Evolutionary conservation across 768 basidiomycete species (phyloP), one percentile per base, ranked within the genome.

Genomic region (Favolaschia claudopus): DNA sequence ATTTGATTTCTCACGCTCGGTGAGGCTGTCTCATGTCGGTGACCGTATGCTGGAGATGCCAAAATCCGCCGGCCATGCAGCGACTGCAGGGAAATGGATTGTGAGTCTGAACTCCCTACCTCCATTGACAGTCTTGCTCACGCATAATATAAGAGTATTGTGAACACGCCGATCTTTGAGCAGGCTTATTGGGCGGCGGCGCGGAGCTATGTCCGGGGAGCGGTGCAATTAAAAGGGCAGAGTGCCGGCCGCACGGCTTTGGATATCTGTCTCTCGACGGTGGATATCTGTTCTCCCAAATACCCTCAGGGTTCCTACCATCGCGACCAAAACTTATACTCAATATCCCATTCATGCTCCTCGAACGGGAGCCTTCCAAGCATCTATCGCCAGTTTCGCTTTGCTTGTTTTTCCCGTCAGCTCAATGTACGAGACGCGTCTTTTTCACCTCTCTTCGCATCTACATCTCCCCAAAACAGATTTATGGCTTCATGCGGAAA

Each of bases 401-500:
- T 97, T 74, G 95, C 95, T 47, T 93, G 91, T 85, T 97, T 96
- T 84, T 96, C 94, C 67, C 88, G 95, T 77, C 95, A 97, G 85
- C 87, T 97, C 73, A 97, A 97, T 79, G 94, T 96, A 70, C 62
- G 87, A 85, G 72, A 65, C 65, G 67, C 70, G 70, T 64, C 66
- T 64, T 59, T 58, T 46, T 61, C 62, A 49, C 61, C 54, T 54
- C 33, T 62, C 52, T 61, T 62, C 57, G 70, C 68, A 53, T 66
- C 67, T 61, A 55, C 49, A 55, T 63, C 65, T 68, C 56, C 49
- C 56, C 43, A 12, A n/a, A n/a, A n/a, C 68, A 96, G 95, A 97
- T 97, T 77, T 97, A 97, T 80, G 95, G 95, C 65, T 97, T 95
- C 82, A 96, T 96, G 93, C 93, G 95, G 77, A 96, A 96, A 76